Base-by-base conservation (phyloP, 768 basidiomycete species). In the Calocybe gangraenosa region DNA sequence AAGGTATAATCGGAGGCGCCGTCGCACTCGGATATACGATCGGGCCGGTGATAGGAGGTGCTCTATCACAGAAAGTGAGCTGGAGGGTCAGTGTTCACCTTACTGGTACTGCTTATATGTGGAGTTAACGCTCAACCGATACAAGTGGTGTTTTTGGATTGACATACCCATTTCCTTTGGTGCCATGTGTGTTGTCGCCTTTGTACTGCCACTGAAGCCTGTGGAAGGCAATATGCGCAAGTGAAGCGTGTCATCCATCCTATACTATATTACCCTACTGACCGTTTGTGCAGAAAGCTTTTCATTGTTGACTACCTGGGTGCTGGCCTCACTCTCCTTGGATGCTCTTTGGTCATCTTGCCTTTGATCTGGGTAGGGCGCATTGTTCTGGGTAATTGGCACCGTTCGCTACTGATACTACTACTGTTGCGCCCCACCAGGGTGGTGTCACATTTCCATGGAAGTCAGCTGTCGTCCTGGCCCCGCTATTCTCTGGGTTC, bases 81-180 rank as follows among this genome's bases (percentile, higher is more conserved):
- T 86, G 84, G 84, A 66, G 75, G 48, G 81, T 81, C 58, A 22
- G 74, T 62, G 18, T 20, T 33, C 2, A 21, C n/a, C 37, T 13
- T 20, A 10, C 33, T 32, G 37, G 7, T 46, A 13, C 15, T 10
- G 13, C 7, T 2, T 6, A 14, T 2, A 40, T 22, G 19, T 31
- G 23, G 10, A 40, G 17, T 15, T 40, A 13, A 17, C 3, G 6
- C 18, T 1, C 13, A 23, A 28, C 10, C 1, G 5, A 30, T 11
- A 25, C 2, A 37, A 82, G 78, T 87, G 85, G 84, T 85, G 83
- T 57, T 85, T 85, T 60, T 87, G 84, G 79, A 70, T 87, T 37
- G 82, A 76, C 18, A 67, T 87, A 1, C 85, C 85, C 0, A 55
- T 83, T 2, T 78, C 82, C 0, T 60, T 75, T 10, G 54, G 65